Evolutionary conservation across 257 asterid species (phyloP).

Genomic region (Solanum virginianum): DNA sequence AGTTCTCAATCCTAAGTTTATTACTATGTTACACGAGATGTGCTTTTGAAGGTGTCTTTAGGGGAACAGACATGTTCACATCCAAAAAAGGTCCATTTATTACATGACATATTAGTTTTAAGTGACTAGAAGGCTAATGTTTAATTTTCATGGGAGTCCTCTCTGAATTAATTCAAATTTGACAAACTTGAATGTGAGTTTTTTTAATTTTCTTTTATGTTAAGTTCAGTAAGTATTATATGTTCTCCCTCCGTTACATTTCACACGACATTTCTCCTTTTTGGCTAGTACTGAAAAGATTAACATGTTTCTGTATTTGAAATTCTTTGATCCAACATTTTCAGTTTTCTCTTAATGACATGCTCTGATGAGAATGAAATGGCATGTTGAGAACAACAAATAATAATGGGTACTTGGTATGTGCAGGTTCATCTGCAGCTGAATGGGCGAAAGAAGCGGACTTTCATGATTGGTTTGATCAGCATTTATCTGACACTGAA

Average conservation of each 20-base stretch:
- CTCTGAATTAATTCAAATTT: background rate
- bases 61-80: background rate
- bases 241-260: background rate
- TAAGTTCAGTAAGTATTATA: background rate
- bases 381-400: background rate
- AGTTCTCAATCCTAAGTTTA: background rate
- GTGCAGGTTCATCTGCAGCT: slow-evolving; percentile 80
- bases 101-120: background rate
- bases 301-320: background rate
- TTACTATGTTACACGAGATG: background rate
- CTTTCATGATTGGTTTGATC: slow-evolving; percentile 57
- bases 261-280: background rate
- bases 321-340: background rate
- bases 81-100: background rate
- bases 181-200: background rate
- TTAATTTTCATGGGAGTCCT: background rate
- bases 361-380: background rate
- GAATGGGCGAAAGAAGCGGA: slow-evolving; percentile 81
- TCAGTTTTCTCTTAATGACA: background rate
- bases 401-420: background rate
- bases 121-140: background rate
- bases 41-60: background rate
- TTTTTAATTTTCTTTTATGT: background rate
- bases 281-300: background rate
- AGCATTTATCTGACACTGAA: slow-evolving; percentile 58